Base-by-base conservation (phyloP, 768 basidiomycete genomes). In the Lentinula sp. region DNA sequence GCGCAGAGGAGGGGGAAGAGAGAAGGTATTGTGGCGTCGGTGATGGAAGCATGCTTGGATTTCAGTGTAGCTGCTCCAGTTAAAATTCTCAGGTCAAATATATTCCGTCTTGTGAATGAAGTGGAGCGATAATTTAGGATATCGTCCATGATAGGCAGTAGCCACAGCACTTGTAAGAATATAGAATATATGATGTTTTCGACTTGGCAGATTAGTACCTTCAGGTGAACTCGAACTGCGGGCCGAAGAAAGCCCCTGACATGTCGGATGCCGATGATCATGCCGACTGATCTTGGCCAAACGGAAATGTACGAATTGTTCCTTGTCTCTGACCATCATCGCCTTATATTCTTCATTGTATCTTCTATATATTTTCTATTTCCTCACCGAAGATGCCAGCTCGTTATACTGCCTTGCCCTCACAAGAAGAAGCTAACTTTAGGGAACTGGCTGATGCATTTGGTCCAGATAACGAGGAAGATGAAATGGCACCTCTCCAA, bases 51-150 rank as follows among this genome's bases (percentile, higher is more conserved):
- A 80, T 93, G 83, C 73, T 95, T 39, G 94, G 94, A 1, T 95
- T 95, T 75, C 93, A 95, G 71, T 97, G 94, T 71, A 94, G 92
- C 65, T 95, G 94, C 69, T 95, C 93, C 21, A 94, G 91, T 72
- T 93, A 70, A 78, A 59, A 32, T 9, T 31, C 18, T 5, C 7
- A 56, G 15, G 53, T 56, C 13, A 34, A 21, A 34, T 51, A 9
- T n/a, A 1, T 23, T 46, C 16, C 10, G 28, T 28, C 16, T 16
- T 46, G 8, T 49, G 28, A 9, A 49, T 9, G 16, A 43, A 4
- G 42, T 43, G 5, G n/a, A 28, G 28, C 28, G 28, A 28, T 28
- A 3, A 28, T 28, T 28, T 28, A 23, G 23, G 23, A 23, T 23
- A 23, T 1, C 1, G 23, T 23, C 23, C 2, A 28, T 23, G 23